Percentiles rank a stretch among this genome's conserved stretches.
These are phyloP conservation scores for Rosa multiflora DNA, from an alignment of 306 rosid genomes.

Conservation along the genomic window DNA sequence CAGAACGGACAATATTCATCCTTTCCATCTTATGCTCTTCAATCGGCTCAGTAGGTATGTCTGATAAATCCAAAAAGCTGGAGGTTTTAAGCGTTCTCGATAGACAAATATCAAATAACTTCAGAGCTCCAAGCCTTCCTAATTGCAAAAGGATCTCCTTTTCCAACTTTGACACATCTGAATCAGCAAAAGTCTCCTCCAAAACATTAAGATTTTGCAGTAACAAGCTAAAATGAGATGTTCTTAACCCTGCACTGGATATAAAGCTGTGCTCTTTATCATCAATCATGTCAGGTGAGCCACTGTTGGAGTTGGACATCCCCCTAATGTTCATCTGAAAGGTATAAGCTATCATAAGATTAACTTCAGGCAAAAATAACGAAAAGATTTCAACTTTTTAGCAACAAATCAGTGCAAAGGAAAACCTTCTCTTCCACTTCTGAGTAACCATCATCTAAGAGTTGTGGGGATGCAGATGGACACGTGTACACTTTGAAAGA, in stretches of 20 bases:
- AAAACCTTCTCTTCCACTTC: conserved; percentile 58
- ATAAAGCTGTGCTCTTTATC: conserved; percentile 30
- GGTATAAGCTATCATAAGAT: conserved; percentile 24
- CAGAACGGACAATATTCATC: conserved; percentile 46
- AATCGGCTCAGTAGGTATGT: conserved; percentile 22
- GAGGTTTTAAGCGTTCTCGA: conserved; percentile 52
- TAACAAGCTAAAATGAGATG: conserved; percentile 53
- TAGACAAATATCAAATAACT: conserved; percentile 56
- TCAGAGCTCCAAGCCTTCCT: conserved; percentile 75
- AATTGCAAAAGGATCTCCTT: conserved; percentile 57
- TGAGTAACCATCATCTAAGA: conserved; percentile 38
- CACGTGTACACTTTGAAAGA: conserved; percentile 46
- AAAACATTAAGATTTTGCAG: conserved; percentile 72
- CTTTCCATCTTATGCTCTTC: conserved; percentile 32
- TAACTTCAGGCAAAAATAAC: neutral
- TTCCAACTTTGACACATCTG: conserved; percentile 54
- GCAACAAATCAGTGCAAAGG: conserved; percentile 4
- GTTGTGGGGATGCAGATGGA: conserved; percentile 45
- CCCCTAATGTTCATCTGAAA: conserved; percentile 46
- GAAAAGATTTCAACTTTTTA: neutral
- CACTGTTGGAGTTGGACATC: conserved; percentile 31
- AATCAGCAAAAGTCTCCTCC: conserved; percentile 72
- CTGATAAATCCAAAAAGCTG: conserved; percentile 23
- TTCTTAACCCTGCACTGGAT: conserved; percentile 22
- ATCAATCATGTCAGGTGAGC: conserved; percentile 30